Conservation (phyloP, 768 basidiomycete genomes). For the Tylopilus balloui region DNA sequence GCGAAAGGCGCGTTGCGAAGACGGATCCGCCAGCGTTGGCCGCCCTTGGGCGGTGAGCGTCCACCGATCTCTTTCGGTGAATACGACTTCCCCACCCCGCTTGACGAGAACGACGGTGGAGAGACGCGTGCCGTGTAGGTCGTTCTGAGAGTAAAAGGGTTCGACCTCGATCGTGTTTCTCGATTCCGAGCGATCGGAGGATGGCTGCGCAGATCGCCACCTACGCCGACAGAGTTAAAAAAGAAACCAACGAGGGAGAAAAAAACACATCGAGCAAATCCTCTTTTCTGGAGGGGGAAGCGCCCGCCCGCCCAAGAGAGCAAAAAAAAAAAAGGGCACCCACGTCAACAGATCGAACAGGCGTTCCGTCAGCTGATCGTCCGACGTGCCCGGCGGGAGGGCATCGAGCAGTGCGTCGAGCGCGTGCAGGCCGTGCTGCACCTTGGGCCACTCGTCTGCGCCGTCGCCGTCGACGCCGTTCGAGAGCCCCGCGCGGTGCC, state of each 20-base stretch:
- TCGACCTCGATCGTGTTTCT: slow-evolving; percentile 60
- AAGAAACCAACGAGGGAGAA: background rate
- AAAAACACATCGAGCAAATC: slow-evolving; percentile 4
- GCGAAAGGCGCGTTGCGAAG: slow-evolving; percentile 47
- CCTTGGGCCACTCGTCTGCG: slow-evolving; percentile 69
- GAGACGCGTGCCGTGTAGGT: slow-evolving; percentile 63
- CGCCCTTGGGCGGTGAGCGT: slow-evolving; percentile 37
- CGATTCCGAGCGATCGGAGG: slow-evolving; percentile 49
- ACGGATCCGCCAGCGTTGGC: slow-evolving; percentile 36
- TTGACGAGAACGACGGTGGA: slow-evolving; percentile 68
- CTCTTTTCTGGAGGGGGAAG: too few species aligned
- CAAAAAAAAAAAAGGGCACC: too few species aligned
- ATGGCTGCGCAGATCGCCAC: slow-evolving; percentile 35
- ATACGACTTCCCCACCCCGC: slow-evolving; percentile 54
- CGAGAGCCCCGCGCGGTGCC: slow-evolving; percentile 57
- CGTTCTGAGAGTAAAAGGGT: slow-evolving; percentile 37
- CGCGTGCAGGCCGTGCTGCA: slow-evolving; percentile 49
- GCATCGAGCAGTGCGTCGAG: slow-evolving; percentile 43
- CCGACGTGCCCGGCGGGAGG: slow-evolving; percentile 36
- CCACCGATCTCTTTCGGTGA: slow-evolving; percentile 74
- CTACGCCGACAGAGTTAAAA: slow-evolving; percentile 4
- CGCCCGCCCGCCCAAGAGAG: too few species aligned
- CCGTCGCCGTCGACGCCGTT: slow-evolving; percentile 69
- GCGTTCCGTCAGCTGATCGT: slow-evolving; percentile 49
- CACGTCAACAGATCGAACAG: slow-evolving; percentile 70